Evolutionary conservation across 2,329 filamentous ascomycete species (phyloP), one percentile per base, ranked within the genome.

Genomic region (Daldinia sp.): DNA sequence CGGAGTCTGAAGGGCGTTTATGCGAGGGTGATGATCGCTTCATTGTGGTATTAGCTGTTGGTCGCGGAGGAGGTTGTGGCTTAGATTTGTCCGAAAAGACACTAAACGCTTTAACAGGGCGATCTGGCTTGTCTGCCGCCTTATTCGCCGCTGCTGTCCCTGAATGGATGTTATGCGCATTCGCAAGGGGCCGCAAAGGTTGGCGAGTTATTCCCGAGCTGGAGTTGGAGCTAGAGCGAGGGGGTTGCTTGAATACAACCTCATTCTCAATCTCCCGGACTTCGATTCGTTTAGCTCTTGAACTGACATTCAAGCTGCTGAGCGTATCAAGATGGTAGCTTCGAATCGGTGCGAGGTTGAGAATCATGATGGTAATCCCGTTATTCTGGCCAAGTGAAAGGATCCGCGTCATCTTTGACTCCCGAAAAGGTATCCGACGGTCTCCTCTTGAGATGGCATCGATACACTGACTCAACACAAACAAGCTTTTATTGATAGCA

Each of bases 341-440:
- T 69, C 93, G 89, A n/a, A 97, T 86, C 0, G 96, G 94, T 0
- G 95, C 93, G 2, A 98, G 87, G 76, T 98, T 98, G 41, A 98
- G 85, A 65, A 98, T 96, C 96, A 98, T 98, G 77, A 98, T 88
- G 0, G 94, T 98, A 73, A 97, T 89, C 57, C 96, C 95, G 72
- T 97, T 93, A 82, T 98, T 98, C 82, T 98, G 95, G 2, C 95
- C 95, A 7, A 98, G 82, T 0, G 92, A 95, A 28, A 98, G 82
- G 62, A 98, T 98, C 53, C 95, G 88, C 0, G 96, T 98, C 95
- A 98, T 98, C 84, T 98, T 98, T 60, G 92, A 96, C 78, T 98
- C 95, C 63, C 95, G 88, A 79, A 97, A 98, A 0, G 96, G 95
- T 75, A 98, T 95, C 37, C 95, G 89, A 74, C 86, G 88, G 78